Evolutionary conservation across 1,284 basidiomycete species (phyloP).

Genomic region (Ceratobasidium sp.): DNA sequence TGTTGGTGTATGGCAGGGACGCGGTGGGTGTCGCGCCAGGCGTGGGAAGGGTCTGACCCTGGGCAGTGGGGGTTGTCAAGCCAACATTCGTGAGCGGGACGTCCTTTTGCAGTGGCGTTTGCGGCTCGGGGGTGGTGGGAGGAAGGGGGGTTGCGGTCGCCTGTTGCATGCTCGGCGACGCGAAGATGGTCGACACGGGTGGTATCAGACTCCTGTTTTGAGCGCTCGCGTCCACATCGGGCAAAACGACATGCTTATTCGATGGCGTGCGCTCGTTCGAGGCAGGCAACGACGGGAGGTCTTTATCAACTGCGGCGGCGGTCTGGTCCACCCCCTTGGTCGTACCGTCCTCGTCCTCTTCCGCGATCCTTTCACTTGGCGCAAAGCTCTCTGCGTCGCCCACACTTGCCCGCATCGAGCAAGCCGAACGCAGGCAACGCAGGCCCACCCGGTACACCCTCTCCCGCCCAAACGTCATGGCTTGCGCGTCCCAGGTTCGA

Average conservation of each 20-base stretch:
- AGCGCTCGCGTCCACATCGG: background rate
- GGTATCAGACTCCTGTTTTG: slow-evolving; percentile 16
- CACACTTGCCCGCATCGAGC: slow-evolving; percentile 38
- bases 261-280: slow-evolving; percentile 23
- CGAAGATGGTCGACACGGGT: slow-evolving; percentile 22
- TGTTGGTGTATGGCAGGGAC: slow-evolving; percentile 7
- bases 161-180: slow-evolving; percentile 37
- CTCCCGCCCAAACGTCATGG: too few relatives aligned
- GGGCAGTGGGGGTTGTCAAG: slow-evolving; percentile 12
- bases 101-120: slow-evolving; percentile 15
- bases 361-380: slow-evolving; percentile 28
- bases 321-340: slow-evolving; percentile 8
- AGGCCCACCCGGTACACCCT: too few relatives aligned
- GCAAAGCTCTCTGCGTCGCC: slow-evolving; percentile 35
- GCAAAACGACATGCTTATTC: slow-evolving; percentile 12
- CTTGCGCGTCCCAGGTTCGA: too few relatives aligned
- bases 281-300: slow-evolving; percentile 32
- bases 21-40: slow-evolving; percentile 25
- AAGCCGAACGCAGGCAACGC: too few relatives aligned
- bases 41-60: slow-evolving; percentile 31
- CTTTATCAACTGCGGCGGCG: background rate
- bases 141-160: slow-evolving; percentile 32
- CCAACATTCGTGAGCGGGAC: background rate
- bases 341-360: slow-evolving; percentile 36
- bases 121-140: slow-evolving; percentile 31